Percentiles rank a stretch among this genome's conserved stretches.
These are phyloP conservation scores for Scalesia atractyloides DNA, from an alignment of 129 eudicot species.

Conservation along the genomic window DNA sequence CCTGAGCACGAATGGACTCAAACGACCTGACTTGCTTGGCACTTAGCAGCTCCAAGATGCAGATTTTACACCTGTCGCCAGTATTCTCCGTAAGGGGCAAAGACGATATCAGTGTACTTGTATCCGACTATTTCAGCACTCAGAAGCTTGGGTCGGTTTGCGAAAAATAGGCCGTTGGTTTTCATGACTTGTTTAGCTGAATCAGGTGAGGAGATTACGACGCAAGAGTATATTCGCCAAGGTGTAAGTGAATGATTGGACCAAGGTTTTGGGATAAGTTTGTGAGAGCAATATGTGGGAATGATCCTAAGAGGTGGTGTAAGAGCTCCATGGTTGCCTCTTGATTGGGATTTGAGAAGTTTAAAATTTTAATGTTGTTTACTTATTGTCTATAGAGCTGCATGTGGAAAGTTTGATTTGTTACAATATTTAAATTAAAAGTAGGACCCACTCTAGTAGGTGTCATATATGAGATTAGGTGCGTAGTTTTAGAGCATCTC, in stretches of 20 bases:
- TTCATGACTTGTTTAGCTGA: slow-evolving; percentile 32
- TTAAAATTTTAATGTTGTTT: too few relatives aligned
- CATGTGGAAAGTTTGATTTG: too few relatives aligned
- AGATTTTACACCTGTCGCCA: slow-evolving; percentile 13
- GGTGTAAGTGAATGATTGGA: slow-evolving; percentile 35
- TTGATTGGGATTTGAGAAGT: too few relatives aligned
- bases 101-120: slow-evolving; percentile 13
- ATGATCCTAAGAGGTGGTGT: neutral
- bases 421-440: too few relatives aligned
- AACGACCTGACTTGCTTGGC: slow-evolving; percentile 5
- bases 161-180: slow-evolving; percentile 9
- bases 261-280: slow-evolving; percentile 29
- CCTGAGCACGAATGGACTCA: neutral
- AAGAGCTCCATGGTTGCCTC: too few relatives aligned
- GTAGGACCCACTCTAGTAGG: too few relatives aligned
- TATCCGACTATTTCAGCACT: slow-evolving; percentile 7
- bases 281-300: slow-evolving; percentile 28
- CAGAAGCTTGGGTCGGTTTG: slow-evolving; percentile 26
- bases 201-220: slow-evolving; percentile 32
- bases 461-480: too few relatives aligned
- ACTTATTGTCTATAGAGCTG: too few relatives aligned
- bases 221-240: slow-evolving; percentile 29
- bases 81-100: slow-evolving; percentile 26
- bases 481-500: too few relatives aligned
- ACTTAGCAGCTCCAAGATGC: slow-evolving; percentile 15